phyloP scores from a whole-genome alignment of 257 asterid genomes.

The Leonotis leonurus region DNA sequence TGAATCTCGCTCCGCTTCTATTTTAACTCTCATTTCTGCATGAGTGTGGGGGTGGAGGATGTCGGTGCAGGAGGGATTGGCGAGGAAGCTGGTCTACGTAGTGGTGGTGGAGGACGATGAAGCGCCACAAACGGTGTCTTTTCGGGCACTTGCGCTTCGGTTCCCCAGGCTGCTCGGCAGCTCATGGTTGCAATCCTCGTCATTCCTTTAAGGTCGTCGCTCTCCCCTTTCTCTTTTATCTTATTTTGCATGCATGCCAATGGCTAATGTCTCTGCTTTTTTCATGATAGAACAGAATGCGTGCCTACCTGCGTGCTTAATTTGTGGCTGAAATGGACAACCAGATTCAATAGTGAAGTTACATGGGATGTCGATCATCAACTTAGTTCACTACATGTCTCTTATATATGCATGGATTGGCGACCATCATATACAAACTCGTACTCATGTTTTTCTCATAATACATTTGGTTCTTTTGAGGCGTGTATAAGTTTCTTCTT shows the following conservation, averaged over 20 bases:
- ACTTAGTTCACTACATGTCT: too few species aligned
- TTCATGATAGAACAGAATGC: not conserved
- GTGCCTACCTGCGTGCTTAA: not conserved
- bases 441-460: too few species aligned
- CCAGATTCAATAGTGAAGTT: too few species aligned
- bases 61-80: slow-evolving; percentile 43
- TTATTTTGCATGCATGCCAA: slow-evolving; percentile 26
- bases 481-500: too few species aligned
- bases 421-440: too few species aligned
- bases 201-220: slow-evolving; percentile 75
- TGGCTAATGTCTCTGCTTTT: too few species aligned
- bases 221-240: not conserved
- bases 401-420: too few species aligned
- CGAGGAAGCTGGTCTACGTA: slow-evolving; percentile 64
- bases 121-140: slow-evolving; percentile 35
- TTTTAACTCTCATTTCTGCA: slow-evolving; percentile 18
- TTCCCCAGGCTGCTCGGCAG: slow-evolving; percentile 77
- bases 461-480: too few species aligned
- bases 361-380: too few species aligned
- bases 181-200: slow-evolving; percentile 92
- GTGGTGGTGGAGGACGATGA: slow-evolving; percentile 55
- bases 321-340: slow-evolving; percentile 2
- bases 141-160: slow-evolving; percentile 80
- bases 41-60: too few species aligned
- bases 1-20: not conserved